Evolutionary conservation across 2,329 filamentous ascomycete genomes (phyloP).

Genomic region (Alternaria consortialis): DNA sequence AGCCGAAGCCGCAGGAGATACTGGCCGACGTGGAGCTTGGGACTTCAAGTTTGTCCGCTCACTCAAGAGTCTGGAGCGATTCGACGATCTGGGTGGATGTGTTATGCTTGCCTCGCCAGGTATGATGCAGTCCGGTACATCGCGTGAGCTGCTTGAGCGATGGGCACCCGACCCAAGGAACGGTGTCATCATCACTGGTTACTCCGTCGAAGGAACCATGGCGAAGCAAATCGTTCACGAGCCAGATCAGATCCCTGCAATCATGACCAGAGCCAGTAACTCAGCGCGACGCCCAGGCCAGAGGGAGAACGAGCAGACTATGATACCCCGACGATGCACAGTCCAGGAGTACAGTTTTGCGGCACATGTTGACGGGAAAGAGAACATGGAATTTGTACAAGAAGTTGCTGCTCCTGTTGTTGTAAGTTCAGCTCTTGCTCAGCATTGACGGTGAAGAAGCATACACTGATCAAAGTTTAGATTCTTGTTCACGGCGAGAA

Average conservation of each 20-base stretch:
- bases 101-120: conserved; percentile 97
- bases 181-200: conserved; percentile 97
- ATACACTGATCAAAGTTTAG: conserved; percentile 54
- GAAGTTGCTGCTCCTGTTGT: conserved; percentile 92
- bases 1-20: conserved; percentile 80
- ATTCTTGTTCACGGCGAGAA: conserved; percentile 97
- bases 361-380: conserved; percentile 93
- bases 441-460: neutral
- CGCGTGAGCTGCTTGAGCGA: conserved; percentile 87
- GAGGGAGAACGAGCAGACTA: conserved; percentile 81
- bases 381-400: conserved; percentile 97
- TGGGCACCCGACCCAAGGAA: conserved; percentile 98
- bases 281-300: conserved; percentile 68
- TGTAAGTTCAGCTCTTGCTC: conserved; percentile 63
- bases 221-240: conserved; percentile 94
- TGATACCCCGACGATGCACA: conserved; percentile 91
- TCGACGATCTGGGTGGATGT: conserved; percentile 93
- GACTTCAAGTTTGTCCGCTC: conserved; percentile 95
- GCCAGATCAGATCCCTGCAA: conserved; percentile 91
- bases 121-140: conserved; percentile 98
- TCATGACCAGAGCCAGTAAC: conserved; percentile 71
- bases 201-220: conserved; percentile 99
- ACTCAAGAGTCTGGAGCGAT: conserved; percentile 90
- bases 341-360: conserved; percentile 96
- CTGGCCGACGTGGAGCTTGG: conserved; percentile 84